A percentile compares a stretch with the other conserved stretches of the same genome.
Conservation (phyloP, 1,139 yeast species). For the Saccharomycopsis crataegensis region DNA sequence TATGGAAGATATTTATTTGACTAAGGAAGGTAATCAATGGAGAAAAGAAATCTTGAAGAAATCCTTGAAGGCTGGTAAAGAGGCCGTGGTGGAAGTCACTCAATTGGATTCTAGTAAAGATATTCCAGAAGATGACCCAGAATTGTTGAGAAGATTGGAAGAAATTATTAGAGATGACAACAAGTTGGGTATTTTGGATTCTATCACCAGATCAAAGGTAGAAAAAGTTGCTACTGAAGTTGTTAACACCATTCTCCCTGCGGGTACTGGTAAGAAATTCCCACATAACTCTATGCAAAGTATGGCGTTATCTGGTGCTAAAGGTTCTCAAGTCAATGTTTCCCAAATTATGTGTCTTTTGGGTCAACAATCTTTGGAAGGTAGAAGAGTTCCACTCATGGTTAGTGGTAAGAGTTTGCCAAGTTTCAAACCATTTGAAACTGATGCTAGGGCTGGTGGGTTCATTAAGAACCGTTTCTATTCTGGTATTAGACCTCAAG, state of each 20-base stretch:
- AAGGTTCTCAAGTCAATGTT: conserved; percentile 96
- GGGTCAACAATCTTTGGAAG: conserved; percentile 99
- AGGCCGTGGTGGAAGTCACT: conserved; percentile 92
- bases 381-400: conserved; percentile 99
- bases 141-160: conserved; percentile 79
- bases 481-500: conserved; percentile 98
- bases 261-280: conserved; percentile 89
- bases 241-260: conserved; percentile 91
- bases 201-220: conserved; percentile 90
- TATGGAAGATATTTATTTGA: conserved; percentile 96
- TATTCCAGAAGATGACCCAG: conserved; percentile 57
- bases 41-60: conserved; percentile 73
- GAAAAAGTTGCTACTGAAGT: conserved; percentile 88
- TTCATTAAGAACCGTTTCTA: conserved; percentile 95
- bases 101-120: conserved; percentile 52
- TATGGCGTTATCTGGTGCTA: conserved; percentile 98
- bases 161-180: conserved; percentile 91
- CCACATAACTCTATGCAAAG: conserved; percentile 98
- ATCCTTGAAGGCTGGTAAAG: conserved; percentile 76
- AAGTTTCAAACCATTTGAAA: conserved; percentile 92
- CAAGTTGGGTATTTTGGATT: conserved; percentile 91
- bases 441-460: conserved; percentile 98
- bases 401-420: conserved; percentile 97
- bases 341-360: conserved; percentile 98
- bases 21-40: conserved; percentile 86